Evolutionary conservation across 441 rosid genomes (phyloP).

Genomic region (Eruca vesicaria): DNA sequence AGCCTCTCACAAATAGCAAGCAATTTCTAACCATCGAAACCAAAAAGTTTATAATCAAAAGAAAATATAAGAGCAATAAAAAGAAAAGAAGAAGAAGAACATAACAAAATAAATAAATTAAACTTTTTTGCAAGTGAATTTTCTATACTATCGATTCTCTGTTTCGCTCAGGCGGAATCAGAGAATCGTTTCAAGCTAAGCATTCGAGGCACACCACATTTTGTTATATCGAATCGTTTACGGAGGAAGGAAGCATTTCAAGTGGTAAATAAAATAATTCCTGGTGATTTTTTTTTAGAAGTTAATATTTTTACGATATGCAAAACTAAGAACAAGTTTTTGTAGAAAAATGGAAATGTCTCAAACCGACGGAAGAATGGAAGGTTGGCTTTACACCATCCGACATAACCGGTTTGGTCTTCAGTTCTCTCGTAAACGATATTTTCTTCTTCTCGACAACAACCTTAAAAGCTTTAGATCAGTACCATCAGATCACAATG

Average conservation of each 20-base stretch:
- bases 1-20: slow-evolving; percentile 21
- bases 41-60: neutral
- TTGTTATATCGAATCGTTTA: slow-evolving; percentile 11
- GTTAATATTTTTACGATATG: neutral
- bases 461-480: slow-evolving; percentile 66
- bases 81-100: neutral
- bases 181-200: slow-evolving; percentile 47
- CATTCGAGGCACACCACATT: neutral
- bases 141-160: slow-evolving; percentile 52
- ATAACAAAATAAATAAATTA: neutral
- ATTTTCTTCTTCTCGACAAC: slow-evolving; percentile 61
- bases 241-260: neutral
- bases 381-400: slow-evolving; percentile 86
- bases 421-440: slow-evolving; percentile 76
- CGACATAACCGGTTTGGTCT: slow-evolving; percentile 77
- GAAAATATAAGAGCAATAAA: neutral
- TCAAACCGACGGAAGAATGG: slow-evolving; percentile 56
- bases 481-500: slow-evolving; percentile 50
- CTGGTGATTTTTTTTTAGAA: neutral
- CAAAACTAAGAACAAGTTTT: slow-evolving; percentile 1
- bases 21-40: neutral
- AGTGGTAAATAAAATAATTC: neutral
- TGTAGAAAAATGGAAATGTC: slow-evolving; percentile 45
- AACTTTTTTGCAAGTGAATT: slow-evolving; percentile 14
- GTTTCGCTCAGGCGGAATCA: slow-evolving; percentile 67